Evolutionary conservation across 2,329 filamentous ascomycete species (phyloP), one percentile per base, ranked within the genome.

Genomic region (Chaetomium strumarium): DNA sequence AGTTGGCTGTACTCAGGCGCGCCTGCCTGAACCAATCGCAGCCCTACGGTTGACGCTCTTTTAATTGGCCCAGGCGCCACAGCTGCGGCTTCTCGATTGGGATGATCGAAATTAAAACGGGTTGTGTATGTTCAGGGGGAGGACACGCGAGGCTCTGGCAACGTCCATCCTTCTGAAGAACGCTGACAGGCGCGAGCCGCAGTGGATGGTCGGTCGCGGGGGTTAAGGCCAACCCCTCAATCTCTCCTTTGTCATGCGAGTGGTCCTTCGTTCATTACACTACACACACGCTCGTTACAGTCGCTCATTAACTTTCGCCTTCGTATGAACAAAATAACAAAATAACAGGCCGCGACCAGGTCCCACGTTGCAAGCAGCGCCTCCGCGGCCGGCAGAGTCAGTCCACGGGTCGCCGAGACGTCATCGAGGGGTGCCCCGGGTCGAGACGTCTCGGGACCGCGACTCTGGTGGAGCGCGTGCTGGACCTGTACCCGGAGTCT

Each of bases 31-130:
- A 44, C 57, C 57, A 58, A 59, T 59, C 48, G 46, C 38, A 38
- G 38, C 38, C 29, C 17, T 14, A 24, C 38, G 41, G 38, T 52
- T 57, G 52, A 49, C 56, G 56, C 51, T 53, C 12, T 30, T 56
- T 55, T 55, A 51, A 54, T 59, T 56, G 53, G 55, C 45, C 48
- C 44, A 43, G 33, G 46, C 53, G 57, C 56, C 58, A 60, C 56
- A 53, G 37, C 52, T 58, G 55, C 58, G 46, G 38, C 50, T 60
- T 38, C 57, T 59, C 51, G 46, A 58, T 60, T 56, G 45, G 56
- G 58, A 57, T 39, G 55, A 61, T 60, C 58, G 55, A 61, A 61
- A 60, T 61, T 61, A 60, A 58, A 59, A 57, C 56, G 57, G 48
- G 57, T 51, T 50, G 53, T 49, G 45, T 30, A 31, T 41, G 55